Base-by-base conservation (phyloP, 164 flowering plant genomes). In the Kingdonia uniflora region DNA sequence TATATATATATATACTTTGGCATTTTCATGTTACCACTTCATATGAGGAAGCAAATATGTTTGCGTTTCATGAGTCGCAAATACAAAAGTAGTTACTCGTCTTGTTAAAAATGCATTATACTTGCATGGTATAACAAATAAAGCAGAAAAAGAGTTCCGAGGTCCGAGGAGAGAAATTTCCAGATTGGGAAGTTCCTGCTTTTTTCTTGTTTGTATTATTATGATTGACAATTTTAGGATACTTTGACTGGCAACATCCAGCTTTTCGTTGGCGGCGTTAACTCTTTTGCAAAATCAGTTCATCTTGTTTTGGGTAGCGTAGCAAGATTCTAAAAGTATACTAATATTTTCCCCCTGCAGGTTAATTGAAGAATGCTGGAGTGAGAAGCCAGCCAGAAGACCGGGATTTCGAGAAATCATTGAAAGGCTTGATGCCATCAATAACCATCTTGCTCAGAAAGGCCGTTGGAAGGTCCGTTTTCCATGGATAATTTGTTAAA, bases 311-410 rank as follows among this genome's bases (percentile, higher is more conserved):
- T 37, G 40, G 7, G 11, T 37, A 37, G 40, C 7, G 11, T 37
- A 7, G 40, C n/a, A n/a, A n/a, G n/a, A n/a, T n/a, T n/a, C n/a
- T n/a, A n/a, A n/a, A n/a, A n/a, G n/a, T n/a, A n/a, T n/a, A 16
- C 13, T 19, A 12, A 21, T 19, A n/a, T 55, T 14, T 51, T 41
- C 40, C 12, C 20, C 13, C 17, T 49, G 22, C 77, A 92, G 99
- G 74, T 76, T 92, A 70, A 89, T 92, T 39, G 87, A 84, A 61
- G 82, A 76, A 44, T 92, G 99, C 67, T 92, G 99, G 99, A 68
- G 64, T 59, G 87, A 84, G 62, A 73, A 76, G 10, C 96, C 97
- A 45, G 57, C 73, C 5, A 68, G 74, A 43, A 71, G 99, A 64
- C 99, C 96, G 45, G 80, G 95, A 51, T 94, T 94, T 68, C 75